Conservation (phyloP, 345 rosid species). For the Arabis hirsuta region DNA sequence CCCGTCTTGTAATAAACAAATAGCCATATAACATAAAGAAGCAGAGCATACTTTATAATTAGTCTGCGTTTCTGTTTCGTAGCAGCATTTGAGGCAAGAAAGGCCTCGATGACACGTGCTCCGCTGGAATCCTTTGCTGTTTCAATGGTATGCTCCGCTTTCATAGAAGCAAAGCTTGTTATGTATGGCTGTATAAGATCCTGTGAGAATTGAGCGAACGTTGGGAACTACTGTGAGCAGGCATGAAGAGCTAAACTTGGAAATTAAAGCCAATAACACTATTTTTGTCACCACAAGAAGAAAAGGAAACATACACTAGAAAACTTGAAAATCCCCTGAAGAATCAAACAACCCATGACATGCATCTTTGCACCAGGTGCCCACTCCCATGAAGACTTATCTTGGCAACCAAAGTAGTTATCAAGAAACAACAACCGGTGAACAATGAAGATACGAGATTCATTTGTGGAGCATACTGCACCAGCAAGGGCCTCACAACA, state of each 20-base stretch:
- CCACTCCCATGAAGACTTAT: constrained; percentile 80
- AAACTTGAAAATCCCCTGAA: constrained; percentile 80
- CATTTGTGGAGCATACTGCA: constrained; percentile 64
- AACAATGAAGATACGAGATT: constrained; percentile 58
- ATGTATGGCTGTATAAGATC: constrained; percentile 73
- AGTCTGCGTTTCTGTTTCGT: constrained; percentile 74
- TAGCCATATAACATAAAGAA: constrained; percentile 28
- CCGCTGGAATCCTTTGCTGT: constrained; percentile 82
- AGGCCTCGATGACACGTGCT: constrained; percentile 87
- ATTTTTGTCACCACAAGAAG: constrained; percentile 17
- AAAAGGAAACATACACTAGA: constrained; percentile 63
- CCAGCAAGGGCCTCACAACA: constrained; percentile 83
- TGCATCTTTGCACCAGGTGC: constrained; percentile 75
- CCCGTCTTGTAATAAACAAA: constrained; percentile 2
- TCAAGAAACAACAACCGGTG: constrained; percentile 85
- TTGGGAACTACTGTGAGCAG: constrained; percentile 5
- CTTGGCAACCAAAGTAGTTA: constrained; percentile 62
- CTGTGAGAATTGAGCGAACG: constrained; percentile 48
- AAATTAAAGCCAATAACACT: constrained; percentile 8
- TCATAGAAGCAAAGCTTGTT: constrained; percentile 74
- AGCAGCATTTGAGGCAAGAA: constrained; percentile 74
- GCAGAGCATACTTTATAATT: constrained; percentile 66
- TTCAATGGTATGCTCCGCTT: constrained; percentile 65
- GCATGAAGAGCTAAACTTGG: constrained; percentile 28
- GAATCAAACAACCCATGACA: constrained; percentile 84